Conservation (phyloP, 441 rosid genomes). For the Hypseocharis bilobata region DNA sequence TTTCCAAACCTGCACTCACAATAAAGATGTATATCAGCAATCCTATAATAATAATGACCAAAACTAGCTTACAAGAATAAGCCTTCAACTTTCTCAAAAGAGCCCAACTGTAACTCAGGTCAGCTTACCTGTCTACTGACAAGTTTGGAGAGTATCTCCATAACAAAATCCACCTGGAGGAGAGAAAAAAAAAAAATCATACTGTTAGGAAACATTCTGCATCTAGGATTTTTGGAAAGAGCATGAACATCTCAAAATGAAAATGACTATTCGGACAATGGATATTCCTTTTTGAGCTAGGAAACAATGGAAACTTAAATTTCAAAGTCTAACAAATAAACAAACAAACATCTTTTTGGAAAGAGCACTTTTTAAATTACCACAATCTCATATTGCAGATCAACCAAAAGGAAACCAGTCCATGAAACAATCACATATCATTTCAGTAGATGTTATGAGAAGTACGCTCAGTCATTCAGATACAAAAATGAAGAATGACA, state of each 20-base stretch:
- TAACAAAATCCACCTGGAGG: slow-evolving; percentile 81
- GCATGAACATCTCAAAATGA: neutral
- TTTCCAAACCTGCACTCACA: slow-evolving; percentile 66
- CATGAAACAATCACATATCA: neutral
- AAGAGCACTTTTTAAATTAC: too few relatives aligned
- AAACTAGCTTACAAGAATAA: neutral
- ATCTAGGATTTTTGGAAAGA: neutral
- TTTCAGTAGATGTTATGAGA: neutral
- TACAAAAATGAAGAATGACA: slow-evolving; percentile 2
- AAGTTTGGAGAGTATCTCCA: slow-evolving; percentile 91
- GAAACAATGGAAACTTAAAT: neutral
- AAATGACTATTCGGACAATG: neutral
- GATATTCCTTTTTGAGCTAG: neutral
- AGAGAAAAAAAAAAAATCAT: slow-evolving; percentile 10
- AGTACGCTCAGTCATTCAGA: neutral
- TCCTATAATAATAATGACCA: neutral
- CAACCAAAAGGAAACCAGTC: neutral
- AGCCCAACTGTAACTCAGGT: slow-evolving; percentile 6
- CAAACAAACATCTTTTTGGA: neutral
- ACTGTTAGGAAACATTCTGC: neutral
- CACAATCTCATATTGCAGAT: neutral
- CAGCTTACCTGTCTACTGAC: slow-evolving; percentile 72
- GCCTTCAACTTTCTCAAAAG: neutral
- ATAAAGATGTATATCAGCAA: slow-evolving; percentile 8
- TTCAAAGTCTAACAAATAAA: neutral